A percentile compares a stretch with the other conserved stretches of the same genome.
Evolutionary conservation across 1,139 yeast species (phyloP).

Genomic region (Meyerozyma sp.): DNA sequence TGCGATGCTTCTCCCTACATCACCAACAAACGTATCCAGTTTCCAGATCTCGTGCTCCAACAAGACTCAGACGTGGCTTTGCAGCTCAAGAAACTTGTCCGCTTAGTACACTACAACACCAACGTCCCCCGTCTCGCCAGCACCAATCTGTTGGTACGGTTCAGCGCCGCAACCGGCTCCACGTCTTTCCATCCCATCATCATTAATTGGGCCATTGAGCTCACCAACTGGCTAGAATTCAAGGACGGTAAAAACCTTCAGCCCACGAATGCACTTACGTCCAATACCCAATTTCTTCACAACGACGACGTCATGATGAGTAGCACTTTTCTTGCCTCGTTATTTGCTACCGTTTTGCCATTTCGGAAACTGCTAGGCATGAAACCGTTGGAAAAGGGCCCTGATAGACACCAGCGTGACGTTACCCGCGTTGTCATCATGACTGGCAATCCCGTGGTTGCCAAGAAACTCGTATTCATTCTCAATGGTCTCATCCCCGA

Average conservation of each 20-base stretch:
- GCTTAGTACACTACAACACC: conserved; percentile 32
- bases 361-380: conserved; percentile 28
- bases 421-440: conserved; percentile 47
- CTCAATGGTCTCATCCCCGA: conserved; percentile 43
- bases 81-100: conserved; percentile 30
- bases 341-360: conserved; percentile 40
- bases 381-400: conserved; percentile 24
- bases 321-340: conserved; percentile 38
- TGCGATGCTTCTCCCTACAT: conserved; percentile 19
- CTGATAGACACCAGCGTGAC: conserved; percentile 16
- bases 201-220: conserved; percentile 53
- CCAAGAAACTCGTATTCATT: conserved; percentile 53
- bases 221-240: conserved; percentile 56
- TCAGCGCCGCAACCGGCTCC: conserved; percentile 1
- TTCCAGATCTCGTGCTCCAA: conserved; percentile 35
- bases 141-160: conserved; percentile 24
- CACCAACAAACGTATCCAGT: conserved; percentile 32
- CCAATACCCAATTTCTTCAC: conserved; percentile 4
- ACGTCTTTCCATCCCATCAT: conserved; percentile 12
- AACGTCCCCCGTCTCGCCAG: conserved; percentile 45
- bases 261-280: conserved; percentile 3
- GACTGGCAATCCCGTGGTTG: conserved; percentile 59
- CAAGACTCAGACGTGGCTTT: conserved; percentile 36
- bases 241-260: conserved; percentile 43
- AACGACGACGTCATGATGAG: conserved; percentile 4